Conservation (phyloP, 164 flowering plant genomes). For the Magnolia sinica region DNA sequence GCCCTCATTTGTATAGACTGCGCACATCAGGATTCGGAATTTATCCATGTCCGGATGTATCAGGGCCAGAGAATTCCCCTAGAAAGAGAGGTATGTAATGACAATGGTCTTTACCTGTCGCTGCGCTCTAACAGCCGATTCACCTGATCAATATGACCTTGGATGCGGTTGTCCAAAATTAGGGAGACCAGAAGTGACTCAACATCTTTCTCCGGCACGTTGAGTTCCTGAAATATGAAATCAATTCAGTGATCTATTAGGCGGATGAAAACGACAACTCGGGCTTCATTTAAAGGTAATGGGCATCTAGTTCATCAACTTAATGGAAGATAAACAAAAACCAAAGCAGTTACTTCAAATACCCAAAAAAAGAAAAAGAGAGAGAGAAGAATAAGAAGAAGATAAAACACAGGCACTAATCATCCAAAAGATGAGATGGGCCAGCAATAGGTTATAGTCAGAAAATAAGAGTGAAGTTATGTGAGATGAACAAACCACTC, state of each 20-base stretch:
- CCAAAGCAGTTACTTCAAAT: background rate
- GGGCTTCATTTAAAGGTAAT: background rate
- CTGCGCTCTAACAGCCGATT: conserved; percentile 75
- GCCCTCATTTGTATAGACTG: background rate
- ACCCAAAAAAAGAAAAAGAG: too few species aligned
- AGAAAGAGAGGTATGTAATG: background rate
- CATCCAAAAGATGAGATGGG: too few species aligned
- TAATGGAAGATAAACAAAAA: background rate
- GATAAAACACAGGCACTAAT: too few species aligned
- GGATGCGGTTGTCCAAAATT: conserved; percentile 77
- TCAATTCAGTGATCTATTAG: background rate
- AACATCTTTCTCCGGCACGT: conserved; percentile 93
- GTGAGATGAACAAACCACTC: too few species aligned
- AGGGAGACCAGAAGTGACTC: conserved; percentile 86
- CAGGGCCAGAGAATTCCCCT: background rate
- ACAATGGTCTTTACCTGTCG: conserved; percentile 47
- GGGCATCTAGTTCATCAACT: background rate
- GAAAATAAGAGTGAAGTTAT: too few species aligned
- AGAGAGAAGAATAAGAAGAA: too few species aligned
- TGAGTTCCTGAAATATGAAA: conserved; percentile 60
- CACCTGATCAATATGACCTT: conserved; percentile 89
- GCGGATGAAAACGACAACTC: too few species aligned
- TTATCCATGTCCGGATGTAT: background rate
- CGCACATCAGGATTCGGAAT: too few species aligned
- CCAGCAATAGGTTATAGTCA: too few species aligned